Evolutionary conservation across 148 eudicot genomes (phyloP).

Genomic region (Persicaria maculosa): DNA sequence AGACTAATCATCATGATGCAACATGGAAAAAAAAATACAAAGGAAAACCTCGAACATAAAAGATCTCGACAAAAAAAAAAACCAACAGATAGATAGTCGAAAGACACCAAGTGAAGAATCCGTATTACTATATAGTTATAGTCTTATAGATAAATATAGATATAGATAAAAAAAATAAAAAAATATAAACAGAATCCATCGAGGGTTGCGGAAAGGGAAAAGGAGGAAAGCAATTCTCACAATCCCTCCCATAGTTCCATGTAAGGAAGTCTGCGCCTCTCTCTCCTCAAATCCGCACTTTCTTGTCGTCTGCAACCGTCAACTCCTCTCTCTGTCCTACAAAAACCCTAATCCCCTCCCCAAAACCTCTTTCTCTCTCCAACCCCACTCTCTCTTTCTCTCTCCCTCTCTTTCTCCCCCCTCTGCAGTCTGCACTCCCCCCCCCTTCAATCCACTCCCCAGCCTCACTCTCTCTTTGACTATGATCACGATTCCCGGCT

Average conservation of each 20-base stretch:
- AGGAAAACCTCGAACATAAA: no score
- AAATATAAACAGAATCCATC: neutral
- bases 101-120: no score
- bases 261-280: conserved; percentile 10
- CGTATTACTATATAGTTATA: no score
- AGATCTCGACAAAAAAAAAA: no score
- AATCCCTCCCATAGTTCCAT: neutral
- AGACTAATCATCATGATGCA: no score
- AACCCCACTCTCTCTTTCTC: conserved; percentile 3
- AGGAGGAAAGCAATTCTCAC: neutral
- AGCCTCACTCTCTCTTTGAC: neutral
- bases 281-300: conserved; percentile 12
- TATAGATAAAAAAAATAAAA: neutral
- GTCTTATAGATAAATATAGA: no score
- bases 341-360: conserved; percentile 17
- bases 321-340: neutral
- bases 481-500: neutral
- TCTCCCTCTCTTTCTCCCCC: conserved; percentile 7
- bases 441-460: neutral
- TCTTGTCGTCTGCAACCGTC: conserved; percentile 17
- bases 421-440: neutral
- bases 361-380: neutral
- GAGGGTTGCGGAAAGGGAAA: neutral
- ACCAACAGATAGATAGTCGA: no score
- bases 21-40: no score